Conservation (phyloP, 805 yeast genomes). For the Novakomyces olei region DNA sequence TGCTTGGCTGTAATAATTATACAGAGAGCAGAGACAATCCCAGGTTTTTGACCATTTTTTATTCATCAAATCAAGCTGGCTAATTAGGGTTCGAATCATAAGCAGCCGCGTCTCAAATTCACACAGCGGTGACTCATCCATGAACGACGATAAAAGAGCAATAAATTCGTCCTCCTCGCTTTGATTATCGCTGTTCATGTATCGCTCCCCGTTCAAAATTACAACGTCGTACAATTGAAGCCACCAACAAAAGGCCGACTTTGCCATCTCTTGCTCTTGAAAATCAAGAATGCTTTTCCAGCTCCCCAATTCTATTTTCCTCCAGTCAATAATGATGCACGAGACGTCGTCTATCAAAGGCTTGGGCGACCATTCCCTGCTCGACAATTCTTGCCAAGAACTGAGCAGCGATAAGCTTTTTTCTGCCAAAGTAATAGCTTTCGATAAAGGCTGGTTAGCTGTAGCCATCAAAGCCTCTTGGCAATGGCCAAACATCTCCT, state of each 20-base stretch:
- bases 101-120: too few species aligned
- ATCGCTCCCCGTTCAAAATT: too few species aligned
- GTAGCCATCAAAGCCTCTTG: conserved; percentile 44
- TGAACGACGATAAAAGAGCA: too few species aligned
- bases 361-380: conserved; percentile 45
- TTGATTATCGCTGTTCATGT: too few species aligned
- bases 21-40: conserved; percentile 60
- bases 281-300: conserved; percentile 58
- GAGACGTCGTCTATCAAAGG: conserved; percentile 36
- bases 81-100: too few species aligned
- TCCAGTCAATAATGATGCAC: conserved; percentile 63
- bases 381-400: conserved; percentile 90
- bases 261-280: conserved; percentile 32
- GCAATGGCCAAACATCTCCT: conserved; percentile 39
- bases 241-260: too few species aligned
- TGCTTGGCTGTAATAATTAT: conserved; percentile 40
- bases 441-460: conserved; percentile 48
- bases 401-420: conserved; percentile 59
- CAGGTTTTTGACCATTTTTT: too few species aligned
- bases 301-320: conserved; percentile 62
- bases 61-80: too few species aligned
- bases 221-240: too few species aligned
- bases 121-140: too few species aligned
- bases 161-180: too few species aligned
- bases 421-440: conserved; percentile 60